Evolutionary conservation across 2,329 filamentous ascomycete species (phyloP).

Genomic region (Coniella vitis): DNA sequence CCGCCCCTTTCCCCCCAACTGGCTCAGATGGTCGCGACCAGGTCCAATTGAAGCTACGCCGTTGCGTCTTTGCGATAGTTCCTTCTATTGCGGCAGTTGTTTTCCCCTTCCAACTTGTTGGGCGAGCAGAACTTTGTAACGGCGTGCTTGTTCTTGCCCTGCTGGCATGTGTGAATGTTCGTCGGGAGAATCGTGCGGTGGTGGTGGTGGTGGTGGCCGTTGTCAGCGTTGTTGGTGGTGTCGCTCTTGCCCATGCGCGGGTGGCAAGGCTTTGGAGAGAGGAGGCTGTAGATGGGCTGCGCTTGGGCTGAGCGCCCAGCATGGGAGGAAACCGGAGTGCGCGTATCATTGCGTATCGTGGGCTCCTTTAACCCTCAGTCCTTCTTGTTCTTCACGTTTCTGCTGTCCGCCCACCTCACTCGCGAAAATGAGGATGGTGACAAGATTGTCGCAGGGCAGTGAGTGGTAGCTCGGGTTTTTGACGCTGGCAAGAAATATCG

Average conservation of each 20-base stretch:
- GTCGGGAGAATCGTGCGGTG: neutral
- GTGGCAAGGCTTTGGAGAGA: conserved; percentile 5
- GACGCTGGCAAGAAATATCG: no score
- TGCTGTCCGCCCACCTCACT: no score
- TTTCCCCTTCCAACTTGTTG: no score
- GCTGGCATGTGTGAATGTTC: neutral
- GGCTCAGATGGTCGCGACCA: conserved; percentile 7
- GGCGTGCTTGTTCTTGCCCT: neutral
- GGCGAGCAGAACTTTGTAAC: no score
- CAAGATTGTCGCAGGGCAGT: no score
- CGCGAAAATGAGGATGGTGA: no score
- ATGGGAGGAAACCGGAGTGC: conserved; percentile 5
- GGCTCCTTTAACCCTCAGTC: no score
- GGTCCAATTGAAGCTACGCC: conserved; percentile 10
- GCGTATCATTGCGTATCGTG: neutral
- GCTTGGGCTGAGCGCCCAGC: conserved; percentile 2
- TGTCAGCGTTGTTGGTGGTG: neutral
- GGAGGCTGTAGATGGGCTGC: neutral
- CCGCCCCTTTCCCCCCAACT: neutral
- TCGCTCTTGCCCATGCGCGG: neutral
- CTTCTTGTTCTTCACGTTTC: no score
- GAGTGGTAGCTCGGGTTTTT: no score
- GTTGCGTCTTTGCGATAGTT: conserved; percentile 1
- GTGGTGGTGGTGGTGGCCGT: neutral
- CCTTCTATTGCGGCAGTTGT: no score